A percentile compares a stretch with the other conserved stretches of the same genome.
Evolutionary conservation across 805 yeast genomes (phyloP).

Genomic region (Millerozyma miso): DNA sequence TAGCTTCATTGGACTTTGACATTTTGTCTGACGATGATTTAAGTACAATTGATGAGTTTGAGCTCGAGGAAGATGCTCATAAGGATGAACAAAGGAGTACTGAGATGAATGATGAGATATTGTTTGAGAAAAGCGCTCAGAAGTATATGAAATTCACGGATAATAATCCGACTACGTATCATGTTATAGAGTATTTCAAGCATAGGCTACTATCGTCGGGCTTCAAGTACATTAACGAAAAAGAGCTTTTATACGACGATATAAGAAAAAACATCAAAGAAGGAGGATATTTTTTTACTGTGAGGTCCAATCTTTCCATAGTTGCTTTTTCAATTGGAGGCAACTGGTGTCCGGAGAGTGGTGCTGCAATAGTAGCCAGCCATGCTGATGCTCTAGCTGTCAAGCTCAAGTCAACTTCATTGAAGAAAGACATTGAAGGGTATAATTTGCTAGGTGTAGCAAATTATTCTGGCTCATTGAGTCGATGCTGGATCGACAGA

Average conservation of each 20-base stretch:
- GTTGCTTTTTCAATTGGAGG: constrained; percentile 37
- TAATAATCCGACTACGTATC: constrained; percentile 40
- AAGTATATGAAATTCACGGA: constrained; percentile 29
- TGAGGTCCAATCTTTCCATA: constrained; percentile 8
- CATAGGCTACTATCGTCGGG: constrained; percentile 21
- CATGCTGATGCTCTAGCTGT: constrained; percentile 39
- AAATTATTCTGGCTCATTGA: constrained; percentile 35
- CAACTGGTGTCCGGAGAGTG: constrained; percentile 30
- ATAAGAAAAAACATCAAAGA: not conserved
- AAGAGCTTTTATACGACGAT: constrained; percentile 10
- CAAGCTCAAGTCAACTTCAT: constrained; percentile 28
- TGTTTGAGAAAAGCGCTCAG: constrained; percentile 15
- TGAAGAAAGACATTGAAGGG: constrained; percentile 21
- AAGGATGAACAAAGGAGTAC: not conserved
- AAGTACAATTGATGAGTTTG: constrained; percentile 2
- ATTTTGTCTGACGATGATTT: constrained; percentile 1
- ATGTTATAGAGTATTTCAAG: constrained; percentile 25
- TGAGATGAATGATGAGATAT: not conserved
- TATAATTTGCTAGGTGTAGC: constrained; percentile 38
- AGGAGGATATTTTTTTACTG: constrained; percentile 19
- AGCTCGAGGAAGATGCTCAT: not conserved
- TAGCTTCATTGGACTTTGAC: not conserved
- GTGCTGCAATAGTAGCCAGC: constrained; percentile 25
- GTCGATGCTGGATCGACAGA: constrained; percentile 35
- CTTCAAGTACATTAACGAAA: constrained; percentile 24